These are phyloP conservation scores for Sergeia podlipaevii DNA, from an alignment of 208 protist genomes.

Conservation along the genomic window DNA sequence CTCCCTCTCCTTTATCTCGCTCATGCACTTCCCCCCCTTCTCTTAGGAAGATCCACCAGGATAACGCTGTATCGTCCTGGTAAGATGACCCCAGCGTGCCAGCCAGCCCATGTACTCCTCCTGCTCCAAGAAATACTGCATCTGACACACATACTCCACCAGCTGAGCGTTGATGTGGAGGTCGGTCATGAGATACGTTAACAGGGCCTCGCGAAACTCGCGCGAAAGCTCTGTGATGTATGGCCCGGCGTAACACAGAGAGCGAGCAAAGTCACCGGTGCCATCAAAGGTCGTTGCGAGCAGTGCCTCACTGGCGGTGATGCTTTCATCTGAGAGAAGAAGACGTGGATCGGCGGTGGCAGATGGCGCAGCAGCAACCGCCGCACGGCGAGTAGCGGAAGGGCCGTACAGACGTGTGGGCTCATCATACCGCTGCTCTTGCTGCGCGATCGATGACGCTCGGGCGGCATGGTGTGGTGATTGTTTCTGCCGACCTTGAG, in stretches of 20 bases:
- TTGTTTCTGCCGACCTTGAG: no score
- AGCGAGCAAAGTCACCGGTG: constrained; percentile 47
- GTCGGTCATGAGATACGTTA: constrained; percentile 51
- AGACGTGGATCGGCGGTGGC: not conserved
- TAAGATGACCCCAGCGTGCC: constrained; percentile 41
- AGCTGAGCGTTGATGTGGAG: constrained; percentile 54
- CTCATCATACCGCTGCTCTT: no score
- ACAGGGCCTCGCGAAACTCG: constrained; percentile 55
- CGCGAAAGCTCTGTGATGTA: constrained; percentile 71
- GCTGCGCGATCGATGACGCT: not conserved
- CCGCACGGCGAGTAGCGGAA: no score
- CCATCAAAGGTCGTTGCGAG: constrained; percentile 31
- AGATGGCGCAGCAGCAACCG: not conserved
- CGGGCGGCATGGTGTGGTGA: not conserved
- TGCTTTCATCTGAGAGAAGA: not conserved
- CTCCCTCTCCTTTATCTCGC: not conserved
- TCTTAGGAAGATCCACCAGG: not conserved
- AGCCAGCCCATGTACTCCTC: constrained; percentile 85
- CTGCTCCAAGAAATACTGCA: constrained; percentile 82
- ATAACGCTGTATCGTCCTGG: constrained; percentile 14
- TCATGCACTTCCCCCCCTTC: not conserved
- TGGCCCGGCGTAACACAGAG: constrained; percentile 62
- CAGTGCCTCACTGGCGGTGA: constrained; percentile 14
- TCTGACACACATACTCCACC: constrained; percentile 81
- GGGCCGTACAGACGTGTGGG: no score